These are phyloP conservation scores for Collybia sp. DNA, from an alignment of 768 basidiomycete species.

Conservation along the genomic window DNA sequence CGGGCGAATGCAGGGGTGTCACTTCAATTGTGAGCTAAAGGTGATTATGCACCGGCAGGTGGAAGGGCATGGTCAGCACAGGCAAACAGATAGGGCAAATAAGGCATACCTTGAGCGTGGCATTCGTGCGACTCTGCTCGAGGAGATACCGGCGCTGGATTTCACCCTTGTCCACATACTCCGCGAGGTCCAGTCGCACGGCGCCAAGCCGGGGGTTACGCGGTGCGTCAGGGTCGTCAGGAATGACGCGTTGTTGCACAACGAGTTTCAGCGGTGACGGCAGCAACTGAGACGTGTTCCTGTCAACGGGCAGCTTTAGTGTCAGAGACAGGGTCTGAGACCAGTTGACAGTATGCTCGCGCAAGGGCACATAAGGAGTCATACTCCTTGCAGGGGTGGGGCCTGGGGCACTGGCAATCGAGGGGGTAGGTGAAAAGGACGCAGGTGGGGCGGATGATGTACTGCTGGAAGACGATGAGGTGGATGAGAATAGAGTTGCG, in stretches of 20 bases:
- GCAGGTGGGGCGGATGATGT: conserved; percentile 11
- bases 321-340: conserved; percentile 50
- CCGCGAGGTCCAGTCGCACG: conserved; percentile 67
- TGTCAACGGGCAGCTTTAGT: conserved; percentile 56
- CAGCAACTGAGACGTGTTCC: conserved; percentile 44
- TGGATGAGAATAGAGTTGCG: not conserved
- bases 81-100: not conserved
- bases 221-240: conserved; percentile 41
- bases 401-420: conserved; percentile 6
- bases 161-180: conserved; percentile 59
- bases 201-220: conserved; percentile 60
- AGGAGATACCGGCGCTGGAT: conserved; percentile 66
- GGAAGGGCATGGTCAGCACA: no score
- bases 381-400: conserved; percentile 47
- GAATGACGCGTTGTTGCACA: conserved; percentile 57
- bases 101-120: conserved; percentile 59
- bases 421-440: conserved; percentile 7
- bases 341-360: conserved; percentile 65
- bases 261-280: conserved; percentile 63
- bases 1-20: conserved; percentile 19
- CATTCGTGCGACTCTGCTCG: conserved; percentile 73
- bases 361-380: conserved; percentile 55
- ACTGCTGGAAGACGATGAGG: not conserved
- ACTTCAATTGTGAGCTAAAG: conserved; percentile 55
- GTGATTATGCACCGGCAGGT: not conserved